A percentile compares a stretch with the other conserved stretches of the same genome.
Evolutionary conservation across 495 filamentous ascomycete species (phyloP).

Genomic region (Penicillium odoratum): DNA sequence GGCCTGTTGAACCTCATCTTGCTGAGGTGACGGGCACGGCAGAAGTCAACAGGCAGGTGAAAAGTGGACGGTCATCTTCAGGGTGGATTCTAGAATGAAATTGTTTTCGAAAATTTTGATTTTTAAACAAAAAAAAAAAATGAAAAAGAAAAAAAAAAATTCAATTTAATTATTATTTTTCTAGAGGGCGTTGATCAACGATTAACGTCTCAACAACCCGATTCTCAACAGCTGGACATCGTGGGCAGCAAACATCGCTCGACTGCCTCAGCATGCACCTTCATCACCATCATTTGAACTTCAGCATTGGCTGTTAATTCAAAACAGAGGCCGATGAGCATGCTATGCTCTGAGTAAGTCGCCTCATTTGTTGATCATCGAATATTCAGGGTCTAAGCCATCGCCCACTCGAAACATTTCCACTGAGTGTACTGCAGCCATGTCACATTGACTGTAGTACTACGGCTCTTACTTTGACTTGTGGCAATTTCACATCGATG

Average conservation of each 20-base stretch:
- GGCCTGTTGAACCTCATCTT: neutral
- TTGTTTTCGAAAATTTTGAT: too few relatives aligned
- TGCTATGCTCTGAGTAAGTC: neutral
- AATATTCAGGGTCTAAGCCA: slow-evolving; percentile 2
- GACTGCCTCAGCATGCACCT: neutral
- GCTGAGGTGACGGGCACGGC: neutral
- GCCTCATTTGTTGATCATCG: neutral
- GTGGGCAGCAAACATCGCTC: neutral
- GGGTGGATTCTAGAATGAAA: neutral
- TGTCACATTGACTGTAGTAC: slow-evolving; percentile 1
- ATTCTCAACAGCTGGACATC: neutral
- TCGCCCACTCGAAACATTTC: slow-evolving; percentile 1
- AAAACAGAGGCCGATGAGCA: neutral
- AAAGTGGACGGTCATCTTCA: neutral
- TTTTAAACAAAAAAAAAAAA: too few relatives aligned
- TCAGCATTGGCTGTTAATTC: neutral
- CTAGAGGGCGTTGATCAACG: neutral
- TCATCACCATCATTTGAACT: neutral
- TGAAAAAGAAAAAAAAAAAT: too few relatives aligned
- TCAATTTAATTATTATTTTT: neutral
- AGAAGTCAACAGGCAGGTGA: neutral
- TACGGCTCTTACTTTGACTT: slow-evolving; percentile 1
- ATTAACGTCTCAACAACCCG: neutral
- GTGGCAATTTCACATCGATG: neutral
- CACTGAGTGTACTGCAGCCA: neutral